A percentile compares a stretch with the other conserved stretches of the same genome.
These are phyloP conservation scores for Russula lepida DNA, from an alignment of 768 basidiomycete species.

Conservation along the genomic window DNA sequence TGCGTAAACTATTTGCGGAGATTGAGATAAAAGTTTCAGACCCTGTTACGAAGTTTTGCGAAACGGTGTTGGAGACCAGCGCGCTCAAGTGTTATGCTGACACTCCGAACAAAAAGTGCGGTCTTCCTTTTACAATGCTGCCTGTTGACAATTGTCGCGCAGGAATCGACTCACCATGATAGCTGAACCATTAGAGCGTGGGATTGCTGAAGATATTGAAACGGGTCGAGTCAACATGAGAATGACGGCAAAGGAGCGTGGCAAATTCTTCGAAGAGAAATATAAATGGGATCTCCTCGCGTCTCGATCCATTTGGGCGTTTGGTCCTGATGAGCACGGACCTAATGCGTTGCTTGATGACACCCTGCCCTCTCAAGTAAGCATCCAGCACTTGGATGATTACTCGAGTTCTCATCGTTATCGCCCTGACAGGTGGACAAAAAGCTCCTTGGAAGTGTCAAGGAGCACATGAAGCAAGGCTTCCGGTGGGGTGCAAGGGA, in stretches of 20 bases:
- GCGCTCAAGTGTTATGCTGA: slow-evolving; percentile 99
- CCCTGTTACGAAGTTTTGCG: slow-evolving; percentile 96
- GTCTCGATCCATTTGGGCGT: slow-evolving; percentile 98
- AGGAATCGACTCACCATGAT: slow-evolving; percentile 99
- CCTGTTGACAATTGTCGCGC: slow-evolving; percentile 13
- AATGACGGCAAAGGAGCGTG: slow-evolving; percentile 91
- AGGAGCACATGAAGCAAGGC: slow-evolving; percentile 95
- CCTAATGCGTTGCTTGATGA: slow-evolving; percentile 93
- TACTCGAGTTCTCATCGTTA: not conserved
- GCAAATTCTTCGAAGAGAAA: slow-evolving; percentile 92
- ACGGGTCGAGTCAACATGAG: slow-evolving; percentile 87
- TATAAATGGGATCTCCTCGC: slow-evolving; percentile 98
- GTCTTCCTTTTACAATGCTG: slow-evolving; percentile 16
- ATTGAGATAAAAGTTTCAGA: slow-evolving; percentile 99
- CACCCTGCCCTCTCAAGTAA: slow-evolving; percentile 86
- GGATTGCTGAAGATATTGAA: slow-evolving; percentile 95
- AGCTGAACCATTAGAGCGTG: slow-evolving; percentile 92
- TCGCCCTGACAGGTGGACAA: slow-evolving; percentile 66
- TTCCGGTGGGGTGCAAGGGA: slow-evolving; percentile 99
- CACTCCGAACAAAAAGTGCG: slow-evolving; percentile 97
- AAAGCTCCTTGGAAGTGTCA: slow-evolving; percentile 80
- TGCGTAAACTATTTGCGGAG: slow-evolving; percentile 87
- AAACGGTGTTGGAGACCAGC: slow-evolving; percentile 96
- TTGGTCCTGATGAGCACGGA: slow-evolving; percentile 94
- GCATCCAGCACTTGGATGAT: slow-evolving; percentile 10